Percentiles rank a stretch among this genome's conserved stretches.
phyloP scores from a whole-genome alignment of 768 basidiomycete species.

The Mycena maculata region DNA sequence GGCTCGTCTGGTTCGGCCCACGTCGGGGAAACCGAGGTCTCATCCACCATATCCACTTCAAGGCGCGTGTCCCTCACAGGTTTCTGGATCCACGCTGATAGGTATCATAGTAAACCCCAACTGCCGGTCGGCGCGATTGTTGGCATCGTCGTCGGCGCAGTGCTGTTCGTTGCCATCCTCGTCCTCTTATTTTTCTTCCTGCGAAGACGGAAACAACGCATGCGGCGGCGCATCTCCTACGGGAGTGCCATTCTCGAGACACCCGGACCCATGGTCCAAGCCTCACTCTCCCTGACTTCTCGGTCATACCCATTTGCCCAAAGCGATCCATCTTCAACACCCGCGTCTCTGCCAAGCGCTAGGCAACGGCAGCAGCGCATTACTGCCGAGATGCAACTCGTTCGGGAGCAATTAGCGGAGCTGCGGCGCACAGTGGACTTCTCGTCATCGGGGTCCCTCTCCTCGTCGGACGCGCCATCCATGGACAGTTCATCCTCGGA shows the following conservation, averaged over 20 bases:
- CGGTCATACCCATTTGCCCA: background rate
- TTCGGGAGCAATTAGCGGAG: constrained; percentile 22
- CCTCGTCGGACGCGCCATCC: background rate
- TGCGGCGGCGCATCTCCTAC: background rate
- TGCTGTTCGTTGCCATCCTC: constrained; percentile 8
- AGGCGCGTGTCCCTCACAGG: background rate
- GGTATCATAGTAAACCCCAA: background rate
- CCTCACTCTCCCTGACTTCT: background rate
- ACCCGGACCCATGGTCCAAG: background rate
- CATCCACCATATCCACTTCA: background rate
- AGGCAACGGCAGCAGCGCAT: constrained; percentile 14
- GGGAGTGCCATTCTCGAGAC: background rate
- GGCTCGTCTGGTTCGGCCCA: no score
- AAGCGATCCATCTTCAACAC: constrained; percentile 11
- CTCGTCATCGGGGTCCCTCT: background rate
- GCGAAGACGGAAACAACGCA: constrained; percentile 2
- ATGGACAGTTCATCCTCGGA: background rate
- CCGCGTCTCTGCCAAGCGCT: background rate
- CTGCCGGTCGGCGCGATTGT: constrained; percentile 4
- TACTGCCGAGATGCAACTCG: constrained; percentile 20
- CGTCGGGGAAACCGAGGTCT: no score
- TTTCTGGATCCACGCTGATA: background rate
- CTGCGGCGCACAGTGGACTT: constrained; percentile 2
- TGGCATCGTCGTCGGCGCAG: constrained; percentile 4
- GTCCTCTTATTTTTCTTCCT: constrained; percentile 9